Evolutionary conservation across 768 basidiomycete species (phyloP).

Genomic region (Serendipita indica): DNA sequence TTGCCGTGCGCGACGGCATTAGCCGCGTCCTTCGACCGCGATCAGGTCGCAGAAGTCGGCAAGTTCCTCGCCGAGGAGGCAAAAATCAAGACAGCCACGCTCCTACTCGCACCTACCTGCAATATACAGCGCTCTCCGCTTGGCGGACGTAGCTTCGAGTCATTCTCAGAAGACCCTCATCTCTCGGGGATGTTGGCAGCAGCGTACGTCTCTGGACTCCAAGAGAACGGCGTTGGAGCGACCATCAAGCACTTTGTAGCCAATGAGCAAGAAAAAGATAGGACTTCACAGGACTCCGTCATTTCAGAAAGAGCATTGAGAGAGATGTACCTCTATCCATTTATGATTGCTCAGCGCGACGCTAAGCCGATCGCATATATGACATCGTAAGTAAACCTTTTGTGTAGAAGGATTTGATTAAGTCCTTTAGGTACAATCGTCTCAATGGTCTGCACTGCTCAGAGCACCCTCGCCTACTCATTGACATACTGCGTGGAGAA

Average conservation of each 20-base stretch:
- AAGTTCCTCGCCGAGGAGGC: conserved; percentile 47
- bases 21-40: conserved; percentile 53
- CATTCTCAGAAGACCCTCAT: conserved; percentile 64
- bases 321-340: conserved; percentile 62
- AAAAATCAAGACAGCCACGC: conserved; percentile 46
- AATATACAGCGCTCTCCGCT: conserved; percentile 56
- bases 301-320: conserved; percentile 51
- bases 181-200: conserved; percentile 57
- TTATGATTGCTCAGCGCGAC: conserved; percentile 44
- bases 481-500: conserved; percentile 50
- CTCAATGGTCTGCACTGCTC: conserved; percentile 60
- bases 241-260: conserved; percentile 71
- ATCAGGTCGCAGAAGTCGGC: conserved; percentile 40
- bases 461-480: conserved; percentile 46
- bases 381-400: conserved; percentile 16
- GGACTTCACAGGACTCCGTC: conserved; percentile 47
- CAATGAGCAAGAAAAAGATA: conserved; percentile 62
- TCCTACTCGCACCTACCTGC: conserved; percentile 58
- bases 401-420: neutral
- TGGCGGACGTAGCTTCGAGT: conserved; percentile 50
- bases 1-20: conserved; percentile 40
- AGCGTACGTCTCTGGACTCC: conserved; percentile 62
- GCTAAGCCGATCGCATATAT: conserved; percentile 16
- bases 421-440: conserved; percentile 17
- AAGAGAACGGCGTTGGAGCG: conserved; percentile 57